Evolutionary conservation across 2,329 filamentous ascomycete species (phyloP), one percentile per base, ranked within the genome.

Genomic region (Rugonectria rugulosa): DNA sequence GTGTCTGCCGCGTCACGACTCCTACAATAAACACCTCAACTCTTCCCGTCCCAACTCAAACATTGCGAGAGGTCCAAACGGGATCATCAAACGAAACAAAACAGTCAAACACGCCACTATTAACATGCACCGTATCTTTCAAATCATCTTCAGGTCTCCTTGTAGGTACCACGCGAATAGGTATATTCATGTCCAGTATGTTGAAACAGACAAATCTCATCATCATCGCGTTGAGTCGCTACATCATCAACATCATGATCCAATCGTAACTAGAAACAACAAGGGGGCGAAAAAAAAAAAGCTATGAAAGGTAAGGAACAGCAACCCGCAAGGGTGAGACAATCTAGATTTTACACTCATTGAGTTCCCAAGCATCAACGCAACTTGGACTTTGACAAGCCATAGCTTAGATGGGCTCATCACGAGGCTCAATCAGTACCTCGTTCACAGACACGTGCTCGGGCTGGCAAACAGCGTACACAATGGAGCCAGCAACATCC

Each of bases 371-470:
- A 6, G 27, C 26, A 15, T 12, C 21, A 23, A 19, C 21, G 6
- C 8, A 12, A 20, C 15, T 7, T n/a, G n/a, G 21, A 8, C 20
- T 14, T 14, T 10, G 11, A 20, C 15, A 20, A 19, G 20, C 6
- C 36, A 12, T 20, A 19, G 14, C 24, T 59, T 64, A 91, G 58
- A 90, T 90, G 10, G 89, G 89, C 75, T 91, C 89, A 63, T 91
- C 89, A 40, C 89, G 77, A 12, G 89, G 89, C 77, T 92, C 89
- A 69, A 94, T 89, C 70, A 94, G 71, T 4, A 94, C 81, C 77
- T 94, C 90, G 62, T 94, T 94, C 2, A 94, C 87, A 34, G 88
- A 84, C 37, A 93, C 89, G 74, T 93, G 87, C 49, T 83, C 79
- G 0, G 90, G 89, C 77, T 92, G 89, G 57, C 82, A 83, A 15